Evolutionary conservation across 2,329 filamentous ascomycete species (phyloP).

Genomic region (Lojkania enalia): DNA sequence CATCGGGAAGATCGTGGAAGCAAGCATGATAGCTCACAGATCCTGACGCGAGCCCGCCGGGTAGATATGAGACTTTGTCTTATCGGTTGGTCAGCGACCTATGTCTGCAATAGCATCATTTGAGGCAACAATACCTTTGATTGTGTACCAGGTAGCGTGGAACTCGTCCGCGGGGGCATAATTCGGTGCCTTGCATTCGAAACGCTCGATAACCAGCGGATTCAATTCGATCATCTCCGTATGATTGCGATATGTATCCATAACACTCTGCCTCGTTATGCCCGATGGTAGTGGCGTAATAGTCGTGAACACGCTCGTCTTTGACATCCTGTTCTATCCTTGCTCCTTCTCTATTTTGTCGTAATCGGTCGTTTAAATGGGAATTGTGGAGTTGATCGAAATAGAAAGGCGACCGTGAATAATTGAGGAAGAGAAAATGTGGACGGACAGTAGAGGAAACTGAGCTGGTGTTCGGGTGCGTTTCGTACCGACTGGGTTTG

Average conservation of each 20-base stretch:
- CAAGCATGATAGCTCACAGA: conserved; percentile 78
- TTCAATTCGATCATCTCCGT: conserved; percentile 85
- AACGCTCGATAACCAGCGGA: conserved; percentile 74
- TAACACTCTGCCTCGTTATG: conserved; percentile 69
- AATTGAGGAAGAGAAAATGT: neutral
- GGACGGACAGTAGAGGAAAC: neutral
- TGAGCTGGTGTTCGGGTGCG: neutral
- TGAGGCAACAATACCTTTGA: conserved; percentile 39
- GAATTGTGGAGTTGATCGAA: neutral
- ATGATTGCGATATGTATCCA: conserved; percentile 78
- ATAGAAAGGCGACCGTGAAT: neutral
- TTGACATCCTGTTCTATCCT: conserved; percentile 61
- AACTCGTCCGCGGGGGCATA: conserved; percentile 72
- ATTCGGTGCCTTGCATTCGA: conserved; percentile 67
- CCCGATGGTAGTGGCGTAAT: conserved; percentile 74
- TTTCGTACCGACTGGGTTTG: neutral
- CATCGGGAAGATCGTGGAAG: conserved; percentile 73
- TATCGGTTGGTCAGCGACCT: conserved; percentile 5
- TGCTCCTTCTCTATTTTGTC: neutral
- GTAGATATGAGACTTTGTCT: conserved; percentile 75
- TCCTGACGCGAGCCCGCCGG: conserved; percentile 65
- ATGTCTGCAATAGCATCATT: neutral
- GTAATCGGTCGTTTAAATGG: neutral
- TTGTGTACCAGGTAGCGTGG: conserved; percentile 71
- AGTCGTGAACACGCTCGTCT: conserved; percentile 72